Percentiles rank a stretch among this genome's conserved stretches.
Conservation (phyloP, 139 green algal species). For the Deuterostichococcus epilithicus region DNA sequence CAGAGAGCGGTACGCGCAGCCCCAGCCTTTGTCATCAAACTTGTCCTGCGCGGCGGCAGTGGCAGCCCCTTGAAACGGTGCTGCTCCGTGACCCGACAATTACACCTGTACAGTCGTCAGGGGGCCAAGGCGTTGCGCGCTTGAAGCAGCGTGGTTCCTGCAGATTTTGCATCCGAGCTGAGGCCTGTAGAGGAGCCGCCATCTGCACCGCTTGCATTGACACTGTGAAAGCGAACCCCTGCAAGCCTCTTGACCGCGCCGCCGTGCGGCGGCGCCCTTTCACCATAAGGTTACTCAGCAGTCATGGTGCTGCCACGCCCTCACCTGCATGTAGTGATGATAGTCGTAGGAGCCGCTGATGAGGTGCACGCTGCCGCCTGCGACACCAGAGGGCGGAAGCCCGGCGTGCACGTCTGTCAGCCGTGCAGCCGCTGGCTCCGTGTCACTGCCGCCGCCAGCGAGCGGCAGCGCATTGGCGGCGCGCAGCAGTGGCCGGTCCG, state of each 20-base stretch:
- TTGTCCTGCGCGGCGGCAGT: conserved; percentile 62
- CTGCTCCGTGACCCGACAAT: too few species aligned
- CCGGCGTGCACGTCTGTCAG: conserved; percentile 74
- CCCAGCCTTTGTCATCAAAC: conserved; percentile 90
- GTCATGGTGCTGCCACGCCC: conserved; percentile 19
- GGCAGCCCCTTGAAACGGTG: too few species aligned
- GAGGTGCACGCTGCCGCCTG: conserved; percentile 51
- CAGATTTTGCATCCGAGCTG: too few species aligned
- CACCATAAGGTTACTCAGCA: too few species aligned
- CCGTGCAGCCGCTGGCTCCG: conserved; percentile 8
- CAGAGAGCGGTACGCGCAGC: conserved; percentile 93
- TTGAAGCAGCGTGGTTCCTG: too few species aligned
- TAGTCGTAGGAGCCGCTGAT: conserved; percentile 88
- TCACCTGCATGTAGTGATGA: conserved; percentile 93
- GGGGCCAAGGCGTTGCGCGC: too few species aligned
- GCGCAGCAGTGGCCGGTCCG: conserved; percentile 69
- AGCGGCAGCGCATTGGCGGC: conserved; percentile 48
- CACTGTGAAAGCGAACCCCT: too few species aligned
- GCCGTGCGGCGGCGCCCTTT: too few species aligned
- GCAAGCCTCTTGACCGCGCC: too few species aligned
- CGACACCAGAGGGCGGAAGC: conserved; percentile 33
- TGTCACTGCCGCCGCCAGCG: not conserved
- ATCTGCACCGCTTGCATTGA: too few species aligned
- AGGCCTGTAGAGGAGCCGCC: too few species aligned
- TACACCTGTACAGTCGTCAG: too few species aligned